Evolutionary conservation across 306 rosid species (phyloP).

Genomic region (Rubus parviflorus): DNA sequence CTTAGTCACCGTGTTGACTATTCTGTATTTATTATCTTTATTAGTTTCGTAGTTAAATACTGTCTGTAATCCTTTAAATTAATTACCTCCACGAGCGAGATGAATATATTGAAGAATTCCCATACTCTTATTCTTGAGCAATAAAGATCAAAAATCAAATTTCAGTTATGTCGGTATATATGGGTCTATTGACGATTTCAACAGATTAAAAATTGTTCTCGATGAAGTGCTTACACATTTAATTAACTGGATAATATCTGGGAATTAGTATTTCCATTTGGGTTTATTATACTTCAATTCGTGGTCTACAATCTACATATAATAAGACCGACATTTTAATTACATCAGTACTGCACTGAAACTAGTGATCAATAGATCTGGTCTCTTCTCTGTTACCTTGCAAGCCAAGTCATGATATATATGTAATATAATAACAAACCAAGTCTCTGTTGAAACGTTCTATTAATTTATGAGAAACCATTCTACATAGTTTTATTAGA

Average conservation of each 20-base stretch:
- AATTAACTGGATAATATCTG: background rate
- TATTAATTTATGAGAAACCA: background rate
- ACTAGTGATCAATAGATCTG: background rate
- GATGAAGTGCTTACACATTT: background rate
- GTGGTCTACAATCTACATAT: background rate
- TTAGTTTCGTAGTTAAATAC: too few species aligned
- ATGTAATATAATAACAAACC: background rate
- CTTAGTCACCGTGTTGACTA: too few species aligned
- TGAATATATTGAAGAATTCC: too few species aligned
- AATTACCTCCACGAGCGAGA: too few species aligned
- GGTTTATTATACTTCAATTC: background rate
- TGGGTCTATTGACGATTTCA: background rate
- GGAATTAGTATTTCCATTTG: background rate
- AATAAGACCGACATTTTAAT: background rate
- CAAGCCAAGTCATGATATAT: background rate
- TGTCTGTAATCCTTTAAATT: too few species aligned
- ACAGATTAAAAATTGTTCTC: background rate
- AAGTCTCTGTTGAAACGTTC: conserved; percentile 1
- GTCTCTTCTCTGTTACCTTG: background rate
- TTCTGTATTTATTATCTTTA: too few species aligned
- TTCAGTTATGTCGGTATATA: too few species aligned
- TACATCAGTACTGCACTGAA: background rate
- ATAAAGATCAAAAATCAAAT: too few species aligned
- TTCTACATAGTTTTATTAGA: background rate
- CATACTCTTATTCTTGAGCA: too few species aligned